Percentiles rank a stretch among this genome's conserved stretches.
Evolutionary conservation across 345 rosid species (phyloP).

Genomic region (Gossypium thurberi): DNA sequence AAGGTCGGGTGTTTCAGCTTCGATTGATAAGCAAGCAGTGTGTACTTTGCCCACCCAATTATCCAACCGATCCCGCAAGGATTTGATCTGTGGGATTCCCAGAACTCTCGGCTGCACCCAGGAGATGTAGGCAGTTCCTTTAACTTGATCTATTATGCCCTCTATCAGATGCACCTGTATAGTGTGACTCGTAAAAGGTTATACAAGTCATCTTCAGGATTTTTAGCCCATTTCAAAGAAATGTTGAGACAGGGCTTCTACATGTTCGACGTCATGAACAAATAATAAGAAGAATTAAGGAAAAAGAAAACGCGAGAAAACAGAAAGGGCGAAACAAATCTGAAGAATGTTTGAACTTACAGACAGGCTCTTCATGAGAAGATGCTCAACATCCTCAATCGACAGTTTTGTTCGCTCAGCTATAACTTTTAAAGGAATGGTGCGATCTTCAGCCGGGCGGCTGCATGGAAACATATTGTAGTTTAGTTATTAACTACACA

Average conservation of each 20-base stretch:
- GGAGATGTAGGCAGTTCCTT: constrained; percentile 77
- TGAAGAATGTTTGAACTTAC: constrained; percentile 41
- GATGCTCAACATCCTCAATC: constrained; percentile 85
- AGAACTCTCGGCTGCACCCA: constrained; percentile 99
- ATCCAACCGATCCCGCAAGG: constrained; percentile 76
- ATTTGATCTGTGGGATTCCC: constrained; percentile 84
- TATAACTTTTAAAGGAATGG: constrained; percentile 72
- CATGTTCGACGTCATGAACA: too few relatives aligned
- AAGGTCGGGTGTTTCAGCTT: constrained; percentile 98
- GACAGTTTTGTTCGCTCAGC: constrained; percentile 88
- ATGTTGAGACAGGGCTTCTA: too few relatives aligned
- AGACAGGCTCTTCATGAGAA: constrained; percentile 92
- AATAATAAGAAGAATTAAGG: not conserved
- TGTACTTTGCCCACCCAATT: constrained; percentile 80
- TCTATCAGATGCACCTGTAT: constrained; percentile 90
- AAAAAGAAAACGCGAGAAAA: not conserved
- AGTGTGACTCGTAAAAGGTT: not conserved
- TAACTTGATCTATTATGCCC: constrained; percentile 94
- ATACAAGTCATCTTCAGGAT: not conserved
- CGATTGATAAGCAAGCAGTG: constrained; percentile 71
- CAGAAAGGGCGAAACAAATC: not conserved
- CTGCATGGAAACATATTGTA: constrained; percentile 32
- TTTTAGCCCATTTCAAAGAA: not conserved
- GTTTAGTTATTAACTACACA: constrained; percentile 9
- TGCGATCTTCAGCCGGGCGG: constrained; percentile 94